These are phyloP conservation scores for Perilla frutescens DNA, from an alignment of 257 asterid species.

Conservation along the genomic window DNA sequence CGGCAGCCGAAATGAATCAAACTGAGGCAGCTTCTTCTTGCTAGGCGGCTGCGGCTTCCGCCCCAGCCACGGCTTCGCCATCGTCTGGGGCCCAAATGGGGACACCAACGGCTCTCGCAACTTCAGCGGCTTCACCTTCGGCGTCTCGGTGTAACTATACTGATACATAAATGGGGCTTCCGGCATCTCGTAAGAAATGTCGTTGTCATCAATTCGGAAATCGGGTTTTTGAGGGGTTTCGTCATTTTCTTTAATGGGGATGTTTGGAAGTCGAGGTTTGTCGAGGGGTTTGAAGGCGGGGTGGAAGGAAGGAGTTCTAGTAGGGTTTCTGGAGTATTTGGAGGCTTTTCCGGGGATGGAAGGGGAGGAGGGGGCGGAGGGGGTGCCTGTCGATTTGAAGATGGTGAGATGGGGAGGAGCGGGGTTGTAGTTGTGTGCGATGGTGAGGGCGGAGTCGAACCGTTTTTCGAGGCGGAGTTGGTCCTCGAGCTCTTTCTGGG, in stretches of 20 bases:
- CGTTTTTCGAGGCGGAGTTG: constrained; percentile 75
- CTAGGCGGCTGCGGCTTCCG: constrained; percentile 77
- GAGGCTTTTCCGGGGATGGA: constrained; percentile 85
- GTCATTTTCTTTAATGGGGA: constrained; percentile 36
- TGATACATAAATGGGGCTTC: constrained; percentile 90
- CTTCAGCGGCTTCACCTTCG: constrained; percentile 77
- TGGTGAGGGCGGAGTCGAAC: constrained; percentile 67
- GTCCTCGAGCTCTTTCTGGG: constrained; percentile 83
- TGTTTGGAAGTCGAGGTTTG: constrained; percentile 41
- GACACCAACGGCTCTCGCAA: constrained; percentile 85
- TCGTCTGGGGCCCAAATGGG: constrained; percentile 80
- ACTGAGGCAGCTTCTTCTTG: constrained; percentile 81
- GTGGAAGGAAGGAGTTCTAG: constrained; percentile 40
- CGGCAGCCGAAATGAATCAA: constrained; percentile 86
- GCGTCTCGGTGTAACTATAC: constrained; percentile 97
- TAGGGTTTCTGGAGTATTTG: constrained; percentile 65
- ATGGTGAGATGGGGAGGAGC: constrained; percentile 76
- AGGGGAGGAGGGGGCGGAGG: constrained; percentile 83
- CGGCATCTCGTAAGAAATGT: constrained; percentile 71
- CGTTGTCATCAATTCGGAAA: constrained; percentile 70
- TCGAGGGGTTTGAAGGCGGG: constrained; percentile 69
- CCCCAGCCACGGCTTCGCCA: constrained; percentile 93
- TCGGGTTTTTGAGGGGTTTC: constrained; percentile 35
- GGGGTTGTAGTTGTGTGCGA: constrained; percentile 71
- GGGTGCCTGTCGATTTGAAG: constrained; percentile 83